Evolutionary conservation across 176 grass and related monocot species (phyloP), one percentile per base, ranked within the genome.

Genomic region (Chrysopogon serrulatus): DNA sequence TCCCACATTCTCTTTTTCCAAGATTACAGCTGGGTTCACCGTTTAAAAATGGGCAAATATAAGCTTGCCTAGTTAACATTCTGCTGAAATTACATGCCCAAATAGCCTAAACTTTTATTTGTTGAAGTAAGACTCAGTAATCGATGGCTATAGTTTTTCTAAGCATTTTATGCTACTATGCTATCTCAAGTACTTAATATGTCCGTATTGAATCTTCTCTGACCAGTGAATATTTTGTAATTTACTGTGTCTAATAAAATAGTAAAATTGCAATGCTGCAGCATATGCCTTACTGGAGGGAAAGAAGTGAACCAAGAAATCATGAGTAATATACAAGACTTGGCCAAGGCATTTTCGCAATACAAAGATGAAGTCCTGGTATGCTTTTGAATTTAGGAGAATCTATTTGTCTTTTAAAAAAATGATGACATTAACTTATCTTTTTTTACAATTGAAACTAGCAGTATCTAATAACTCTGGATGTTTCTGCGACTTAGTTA

Each of bases 311-410:
- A 94, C 74, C 21, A 94, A 81, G 74, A 74, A 74, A 88, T 96
- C 71, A 87, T 99, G 75, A 94, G 71, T 53, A 96, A 79, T 54
- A 89, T 99, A 83, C 96, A 99, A 84, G 86, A 96, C 23, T 84
- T 94, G 60, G 87, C 89, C 54, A 95, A 90, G 83, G 83, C 81
- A 70, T 94, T 99, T 77, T 93, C 93, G 78, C 83, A 85, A 83
- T 99, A 99, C 65, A 87, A 94, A 82, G 96, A 99, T 77, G 96
- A 99, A 98, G 93, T 96, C 18, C 89, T 99, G 91, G 96, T 99
- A 96, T 83, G 57, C 48, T 72, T 88, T 68, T 61, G 42, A 30
- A 12, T 89, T 53, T 66, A 19, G 43, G 54, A 15, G 44, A 59
- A 60, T 72, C 45, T 64, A 12, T 84, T 84, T 84, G 21, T 19